Conservation (phyloP, 768 basidiomycete species). For the Rhodotorula taiwanensis region DNA sequence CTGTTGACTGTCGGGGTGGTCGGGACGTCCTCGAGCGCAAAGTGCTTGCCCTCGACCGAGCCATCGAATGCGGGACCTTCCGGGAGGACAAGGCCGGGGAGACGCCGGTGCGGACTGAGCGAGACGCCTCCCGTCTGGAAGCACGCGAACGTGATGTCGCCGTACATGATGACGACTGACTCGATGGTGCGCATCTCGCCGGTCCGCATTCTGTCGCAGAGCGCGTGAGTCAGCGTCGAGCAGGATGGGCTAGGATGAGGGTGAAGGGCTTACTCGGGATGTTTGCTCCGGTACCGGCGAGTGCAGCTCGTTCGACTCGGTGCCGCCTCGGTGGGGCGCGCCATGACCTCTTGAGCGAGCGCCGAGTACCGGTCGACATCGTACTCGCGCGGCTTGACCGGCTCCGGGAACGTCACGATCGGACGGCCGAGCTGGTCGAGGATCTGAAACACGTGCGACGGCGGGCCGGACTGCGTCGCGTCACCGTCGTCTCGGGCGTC, state of each 20-base stretch:
- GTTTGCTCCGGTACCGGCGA: constrained; percentile 38
- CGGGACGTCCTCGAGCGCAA: constrained; percentile 31
- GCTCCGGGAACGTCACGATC: constrained; percentile 30
- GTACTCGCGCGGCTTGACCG: constrained; percentile 12
- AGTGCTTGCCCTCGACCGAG: neutral
- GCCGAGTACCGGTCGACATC: constrained; percentile 31
- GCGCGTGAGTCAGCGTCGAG: neutral
- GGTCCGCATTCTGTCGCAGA: constrained; percentile 29
- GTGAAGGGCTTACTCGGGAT: constrained; percentile 34
- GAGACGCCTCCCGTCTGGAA: constrained; percentile 38
- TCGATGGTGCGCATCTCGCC: constrained; percentile 39
- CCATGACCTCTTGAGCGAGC: constrained; percentile 36
- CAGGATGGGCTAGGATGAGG: too few relatives aligned
- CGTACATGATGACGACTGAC: constrained; percentile 39
- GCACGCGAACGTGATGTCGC: constrained; percentile 38
- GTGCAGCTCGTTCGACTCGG: constrained; percentile 40
- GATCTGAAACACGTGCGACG: constrained; percentile 40
- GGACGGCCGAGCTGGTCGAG: constrained; percentile 28
- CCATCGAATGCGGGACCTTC: neutral
- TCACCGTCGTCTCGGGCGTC: neutral
- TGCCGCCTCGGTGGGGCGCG: constrained; percentile 24
- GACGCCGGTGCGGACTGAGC: constrained; percentile 19
- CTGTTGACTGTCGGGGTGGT: constrained; percentile 1
- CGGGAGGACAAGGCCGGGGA: constrained; percentile 1
- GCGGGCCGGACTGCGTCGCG: constrained; percentile 9